Base-by-base conservation (phyloP, 768 basidiomycete genomes). In the Tylopilus cervinicoccineus region DNA sequence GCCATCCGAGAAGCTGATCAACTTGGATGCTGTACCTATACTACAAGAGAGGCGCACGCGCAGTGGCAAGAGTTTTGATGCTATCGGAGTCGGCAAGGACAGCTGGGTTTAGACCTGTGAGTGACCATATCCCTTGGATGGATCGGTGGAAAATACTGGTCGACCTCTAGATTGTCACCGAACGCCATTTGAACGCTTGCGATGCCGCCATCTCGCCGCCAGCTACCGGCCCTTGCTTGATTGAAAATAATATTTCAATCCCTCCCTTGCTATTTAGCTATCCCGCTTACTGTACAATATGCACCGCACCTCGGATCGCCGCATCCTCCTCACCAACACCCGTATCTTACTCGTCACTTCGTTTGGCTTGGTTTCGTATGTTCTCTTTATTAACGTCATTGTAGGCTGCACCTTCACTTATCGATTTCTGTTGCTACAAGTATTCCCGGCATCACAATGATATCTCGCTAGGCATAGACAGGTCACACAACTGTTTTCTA, bases 61-160 rank as follows among this genome's bases (percentile, higher is more conserved):
- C 49, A 90, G 88, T 56, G 88, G 88, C 43, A 90, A 88, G 71
- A 85, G 79, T 67, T 91, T 91, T 53, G 88, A 89, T 60, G 88
- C 82, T 37, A 85, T 87, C 60, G 79, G 84, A 17, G 75, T 83
- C n/a, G 85, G 85, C 48, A 83, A 84, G 62, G 83, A 87, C 32
- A 77, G 78, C 34, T 90, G 87, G 87, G 80, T 88, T 46, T 86
- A 76, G 73, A 48, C 48, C 42, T 50, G 77, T 79, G 68, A 64
- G 79, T 72, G 45, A 43, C 47, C 39, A 29, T 43, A 62, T 63
- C 57, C 53, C 55, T 53, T 43, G 47, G 48, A 29, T 67, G 56
- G 63, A 72, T 72, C 83, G 73, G 82, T 79, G 70, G 68, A 69
- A 75, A 78, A 66, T 60, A 67, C 72, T 75, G 56, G 72, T 56